A percentile compares a stretch with the other conserved stretches of the same genome.
phyloP scores from a whole-genome alignment of 1,139 yeast species.

The Magnusiomyces clavatus region DNA sequence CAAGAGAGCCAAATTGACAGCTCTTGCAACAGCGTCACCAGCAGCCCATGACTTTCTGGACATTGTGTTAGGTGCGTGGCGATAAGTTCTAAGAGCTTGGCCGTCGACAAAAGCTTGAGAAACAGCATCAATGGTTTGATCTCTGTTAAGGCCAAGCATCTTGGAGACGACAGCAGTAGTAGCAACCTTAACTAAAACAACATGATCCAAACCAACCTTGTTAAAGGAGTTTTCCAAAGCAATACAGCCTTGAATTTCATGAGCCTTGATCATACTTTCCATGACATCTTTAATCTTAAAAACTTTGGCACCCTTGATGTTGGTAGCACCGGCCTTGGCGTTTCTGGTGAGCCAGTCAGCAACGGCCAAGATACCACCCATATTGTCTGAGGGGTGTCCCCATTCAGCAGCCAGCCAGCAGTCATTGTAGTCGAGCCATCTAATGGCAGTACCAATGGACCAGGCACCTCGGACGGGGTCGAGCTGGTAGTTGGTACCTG shows the following conservation, averaged over 20 bases:
- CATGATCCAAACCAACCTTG: conserved; percentile 54
- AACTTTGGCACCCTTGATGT: conserved; percentile 33
- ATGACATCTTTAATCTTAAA: conserved; percentile 45
- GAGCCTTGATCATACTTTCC: conserved; percentile 52
- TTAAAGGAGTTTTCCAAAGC: conserved; percentile 54
- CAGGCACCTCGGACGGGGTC: conserved; percentile 55
- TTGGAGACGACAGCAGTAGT: conserved; percentile 52
- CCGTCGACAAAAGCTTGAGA: conserved; percentile 58
- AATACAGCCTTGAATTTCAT: conserved; percentile 51
- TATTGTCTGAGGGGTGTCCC: conserved; percentile 58
- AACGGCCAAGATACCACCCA: conserved; percentile 52
- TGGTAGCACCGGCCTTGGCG: conserved; percentile 35
- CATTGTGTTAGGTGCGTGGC: conserved; percentile 58
- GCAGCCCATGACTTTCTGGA: conserved; percentile 62
- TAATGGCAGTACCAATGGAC: conserved; percentile 46
- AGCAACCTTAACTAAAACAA: conserved; percentile 51
- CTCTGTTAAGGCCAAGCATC: conserved; percentile 41
- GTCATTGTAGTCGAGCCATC: conserved; percentile 56
- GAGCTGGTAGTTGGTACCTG: conserved; percentile 43
- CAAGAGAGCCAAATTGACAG: conserved; percentile 46
- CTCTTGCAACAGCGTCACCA: conserved; percentile 55
- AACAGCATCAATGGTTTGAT: conserved; percentile 47
- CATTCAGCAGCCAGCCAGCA: conserved; percentile 62
- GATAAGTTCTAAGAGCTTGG: conserved; percentile 48
- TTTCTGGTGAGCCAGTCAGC: conserved; percentile 48